Base-by-base conservation (phyloP, 2,329 filamentous ascomycete species). In the Amauroascus verrucosus region DNA sequence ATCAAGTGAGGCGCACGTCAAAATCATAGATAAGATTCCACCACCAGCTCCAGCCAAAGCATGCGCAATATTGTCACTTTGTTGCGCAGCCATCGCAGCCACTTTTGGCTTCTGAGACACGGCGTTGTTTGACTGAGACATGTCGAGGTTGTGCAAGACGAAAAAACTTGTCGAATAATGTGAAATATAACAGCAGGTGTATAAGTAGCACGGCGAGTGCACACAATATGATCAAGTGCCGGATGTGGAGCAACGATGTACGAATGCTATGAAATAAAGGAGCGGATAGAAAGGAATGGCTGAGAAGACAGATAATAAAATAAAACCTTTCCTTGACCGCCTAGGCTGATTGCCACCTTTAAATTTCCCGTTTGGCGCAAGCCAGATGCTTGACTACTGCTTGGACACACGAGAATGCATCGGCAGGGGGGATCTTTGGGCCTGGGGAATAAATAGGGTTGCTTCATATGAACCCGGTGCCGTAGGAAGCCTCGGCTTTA, bases 61-160 rank as follows among this genome's bases (percentile, higher is more conserved):
- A 74, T 97, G 91, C 54, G 91, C 89, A 66, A 97, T 88, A 76
- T 96, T 96, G 77, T 97, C 91, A 67, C 90, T 93, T 65, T 94
- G 88, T 58, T 90, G 88, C 44, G 85, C 74, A 45, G 82, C 79
- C 44, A 83, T 75, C 61, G 84, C 84, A 53, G 76, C 75, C 46
- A 59, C 62, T 51, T 67, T 68, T 40, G 65, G 64, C 51, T 66
- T 63, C 56, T 74, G 64, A 50, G 65, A 64, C 56, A 66, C 62
- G 38, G 57, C 62, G 32, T 63, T 61, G 38, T 60, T 63, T n/a
- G 65, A 61, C 55, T 69, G 65, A 63, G 71, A 70, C 71, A 74
- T 74, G 26, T 55, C 50, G 38, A 41, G 7, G 38, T 41, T 41
- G 38, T 13, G 13, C n/a, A 24, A 13, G n/a, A 5, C 2, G 16